phyloP scores from a whole-genome alignment of 257 asterid species.

The Solanum boliviense region DNA sequence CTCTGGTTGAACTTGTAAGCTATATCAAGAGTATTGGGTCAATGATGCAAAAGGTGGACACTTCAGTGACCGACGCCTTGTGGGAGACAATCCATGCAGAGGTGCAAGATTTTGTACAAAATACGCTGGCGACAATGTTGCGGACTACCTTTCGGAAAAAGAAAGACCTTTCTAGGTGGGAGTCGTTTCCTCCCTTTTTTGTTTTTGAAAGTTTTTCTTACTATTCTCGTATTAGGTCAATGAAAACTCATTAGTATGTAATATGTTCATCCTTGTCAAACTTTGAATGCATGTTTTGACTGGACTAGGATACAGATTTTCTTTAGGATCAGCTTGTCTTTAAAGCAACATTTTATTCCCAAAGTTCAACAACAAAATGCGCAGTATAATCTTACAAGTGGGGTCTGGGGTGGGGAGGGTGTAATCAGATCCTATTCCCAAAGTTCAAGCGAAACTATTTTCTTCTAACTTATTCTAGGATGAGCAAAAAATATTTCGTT shows the following conservation, averaged over 20 bases:
- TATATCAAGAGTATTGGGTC: constrained; percentile 87
- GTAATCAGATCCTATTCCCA: neutral
- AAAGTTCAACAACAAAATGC: neutral
- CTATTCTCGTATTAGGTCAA: neutral
- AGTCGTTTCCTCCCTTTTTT: neutral
- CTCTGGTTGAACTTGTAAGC: constrained; percentile 86
- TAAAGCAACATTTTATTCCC: neutral
- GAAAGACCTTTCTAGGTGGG: constrained; percentile 89
- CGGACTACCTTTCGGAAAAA: constrained; percentile 90
- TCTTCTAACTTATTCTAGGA: neutral
- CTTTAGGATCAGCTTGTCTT: neutral
- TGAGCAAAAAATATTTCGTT: neutral
- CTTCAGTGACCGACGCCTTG: constrained; percentile 88
- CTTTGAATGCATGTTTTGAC: neutral
- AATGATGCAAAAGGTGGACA: constrained; percentile 86
- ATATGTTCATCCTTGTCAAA: neutral
- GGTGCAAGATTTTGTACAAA: constrained; percentile 99
- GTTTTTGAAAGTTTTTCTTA: neutral
- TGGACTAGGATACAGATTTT: neutral
- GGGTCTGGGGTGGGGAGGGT: neutral
- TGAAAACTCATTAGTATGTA: neutral
- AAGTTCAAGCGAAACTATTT: neutral
- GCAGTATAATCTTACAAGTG: neutral
- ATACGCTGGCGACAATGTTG: constrained; percentile 77
- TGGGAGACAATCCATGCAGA: constrained; percentile 99